Base-by-base conservation (phyloP, 2,329 filamentous ascomycete species). In the Xylariaceae sp. region DNA sequence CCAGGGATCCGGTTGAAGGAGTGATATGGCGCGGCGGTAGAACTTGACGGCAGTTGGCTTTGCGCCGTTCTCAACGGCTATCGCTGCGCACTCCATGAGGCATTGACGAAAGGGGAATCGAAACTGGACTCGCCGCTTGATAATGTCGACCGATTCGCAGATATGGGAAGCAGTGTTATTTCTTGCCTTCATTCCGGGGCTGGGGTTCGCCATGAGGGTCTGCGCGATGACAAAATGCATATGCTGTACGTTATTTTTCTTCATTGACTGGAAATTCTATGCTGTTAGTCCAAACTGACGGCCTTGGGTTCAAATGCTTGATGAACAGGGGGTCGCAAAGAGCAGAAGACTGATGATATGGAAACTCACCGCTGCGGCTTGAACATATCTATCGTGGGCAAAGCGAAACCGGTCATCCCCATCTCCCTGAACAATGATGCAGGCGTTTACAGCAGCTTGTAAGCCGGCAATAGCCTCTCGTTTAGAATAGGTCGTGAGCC, bases 191-290 rank as follows among this genome's bases (percentile, higher is more conserved):
- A 83, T 78, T 61, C 91, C 86, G 23, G 82, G 74, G 6, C 77
- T 70, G 61, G 82, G 84, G 66, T 92, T 87, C 66, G 89, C 88
- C 72, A 92, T 84, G 65, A 97, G 83, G 0, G 88, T 88, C 69
- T 90, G 87, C 0, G 90, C 88, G 67, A 97, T 90, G 51, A 92
- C 85, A 67, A 92, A 97, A 73, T 97, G 92, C 92, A 97, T 97
- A 66, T 89, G 88, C 17, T 82, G 78, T 18, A 82, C 77, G 57
- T 88, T 85, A 68, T 84, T 86, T 70, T 92, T 86, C 62, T 83
- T 84, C 55, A 96, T 77, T 4, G 83, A 81, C 64, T 66, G 53
- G 6, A 2, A 42, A n/a, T 56, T 57, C 23, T 55, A n/a, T 55
- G 2, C 51, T 51, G 55, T 65, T 56, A 65, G 61, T 39, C 45